These are phyloP conservation scores for Fusarium nisikadoi DNA, from an alignment of 2,329 filamentous ascomycete genomes.

Conservation along the genomic window DNA sequence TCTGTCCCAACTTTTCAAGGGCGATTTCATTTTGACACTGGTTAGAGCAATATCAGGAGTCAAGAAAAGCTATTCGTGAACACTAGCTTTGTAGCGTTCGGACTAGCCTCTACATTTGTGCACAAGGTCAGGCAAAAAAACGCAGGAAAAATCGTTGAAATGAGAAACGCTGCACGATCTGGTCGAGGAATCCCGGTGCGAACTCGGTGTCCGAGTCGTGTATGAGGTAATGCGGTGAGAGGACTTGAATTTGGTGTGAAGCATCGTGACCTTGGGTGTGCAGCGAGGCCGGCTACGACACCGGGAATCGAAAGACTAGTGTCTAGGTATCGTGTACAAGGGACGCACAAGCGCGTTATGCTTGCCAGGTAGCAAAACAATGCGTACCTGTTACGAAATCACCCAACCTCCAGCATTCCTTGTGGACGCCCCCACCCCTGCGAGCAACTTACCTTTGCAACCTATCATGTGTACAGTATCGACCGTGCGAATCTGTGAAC, in stretches of 20 bases:
- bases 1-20: conserved; percentile 10
- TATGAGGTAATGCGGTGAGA: conserved; percentile 48
- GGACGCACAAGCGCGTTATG: neutral
- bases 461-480: conserved; percentile 29
- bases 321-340: conserved; percentile 32
- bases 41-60: conserved; percentile 1
- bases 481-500: conserved; percentile 28
- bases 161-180: conserved; percentile 40
- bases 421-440: conserved; percentile 37
- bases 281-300: conserved; percentile 41
- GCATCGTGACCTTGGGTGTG: conserved; percentile 41
- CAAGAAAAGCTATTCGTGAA: conserved; percentile 21
- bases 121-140: conserved; percentile 37
- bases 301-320: conserved; percentile 38
- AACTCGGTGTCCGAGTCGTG: conserved; percentile 45
- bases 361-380: conserved; percentile 17
- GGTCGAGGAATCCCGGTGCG: conserved; percentile 43
- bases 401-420: conserved; percentile 40
- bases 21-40: neutral
- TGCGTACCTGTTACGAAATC: conserved; percentile 42
- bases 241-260: conserved; percentile 43
- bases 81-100: conserved; percentile 29
- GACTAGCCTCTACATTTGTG: conserved; percentile 35
- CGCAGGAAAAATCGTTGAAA: conserved; percentile 30
- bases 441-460: conserved; percentile 21